phyloP scores from a whole-genome alignment of 495 filamentous ascomycete species.

The Penicillium bialowiezense region DNA sequence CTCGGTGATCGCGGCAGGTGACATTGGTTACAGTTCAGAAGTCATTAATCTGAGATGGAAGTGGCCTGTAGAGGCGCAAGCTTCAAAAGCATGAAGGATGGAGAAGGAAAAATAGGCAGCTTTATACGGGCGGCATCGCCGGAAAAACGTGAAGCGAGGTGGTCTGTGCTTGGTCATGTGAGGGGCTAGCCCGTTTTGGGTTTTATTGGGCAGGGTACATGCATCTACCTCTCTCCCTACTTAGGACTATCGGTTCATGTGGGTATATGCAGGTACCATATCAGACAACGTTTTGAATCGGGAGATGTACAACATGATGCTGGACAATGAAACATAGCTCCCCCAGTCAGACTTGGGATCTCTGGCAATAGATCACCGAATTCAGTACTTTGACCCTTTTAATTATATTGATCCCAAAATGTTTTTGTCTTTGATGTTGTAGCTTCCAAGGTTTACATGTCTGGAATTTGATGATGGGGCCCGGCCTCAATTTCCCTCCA shows the following conservation, averaged over 20 bases:
- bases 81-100: constrained; percentile 12
- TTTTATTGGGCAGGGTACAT: background rate
- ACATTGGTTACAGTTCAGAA: constrained; percentile 33
- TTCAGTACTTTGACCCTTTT: no score
- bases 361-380: no score
- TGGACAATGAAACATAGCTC: no score
- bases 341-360: no score
- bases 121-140: constrained; percentile 18
- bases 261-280: background rate
- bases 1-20: constrained; percentile 33
- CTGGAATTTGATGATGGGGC: no score
- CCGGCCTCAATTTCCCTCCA: no score
- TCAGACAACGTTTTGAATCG: background rate
- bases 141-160: constrained; percentile 43
- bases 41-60: constrained; percentile 12
- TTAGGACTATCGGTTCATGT: background rate
- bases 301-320: background rate
- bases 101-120: constrained; percentile 12
- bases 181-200: constrained; percentile 9
- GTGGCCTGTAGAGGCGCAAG: constrained; percentile 13
- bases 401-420: no score
- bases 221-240: background rate
- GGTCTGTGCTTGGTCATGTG: constrained; percentile 38
- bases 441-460: no score
- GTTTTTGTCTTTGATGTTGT: no score